Evolutionary conservation across 1,139 yeast genomes (phyloP), one percentile per base, ranked within the genome.

Genomic region (Candida sp.): DNA sequence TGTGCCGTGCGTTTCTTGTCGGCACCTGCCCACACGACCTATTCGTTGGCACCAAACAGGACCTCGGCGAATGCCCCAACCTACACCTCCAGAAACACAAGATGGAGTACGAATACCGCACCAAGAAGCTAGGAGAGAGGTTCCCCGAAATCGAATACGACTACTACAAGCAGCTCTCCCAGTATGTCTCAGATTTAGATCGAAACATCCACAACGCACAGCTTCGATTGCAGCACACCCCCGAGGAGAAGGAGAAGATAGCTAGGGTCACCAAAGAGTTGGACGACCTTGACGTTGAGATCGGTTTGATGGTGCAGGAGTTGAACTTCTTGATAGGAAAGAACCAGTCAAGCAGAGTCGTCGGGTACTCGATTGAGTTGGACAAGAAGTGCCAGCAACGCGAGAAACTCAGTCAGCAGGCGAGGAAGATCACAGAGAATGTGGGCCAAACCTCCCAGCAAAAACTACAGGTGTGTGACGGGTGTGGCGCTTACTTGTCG

Each of bases 1-100:
- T 92, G 9, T 93, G 98, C 67, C 88, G 89, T 63, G 78, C 90
- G 28, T 93, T 86, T 65, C 67, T 94, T 12, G 91, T 91, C 6
- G 97, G 96, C 1, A 81, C 83, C n/a, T 93, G 98, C 61, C 96
- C 97, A 0, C 90, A 89, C 66, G 97, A 92, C 60, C 67, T 93
- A 51, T 88, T 93, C 63, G 80, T 81, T 12, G 91, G 91, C 5
- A 90, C 98, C 12, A 92, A 91, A 66, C 90, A 89, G 63, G 92
- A 89, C 63, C 67, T 90, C 53, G 97, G 98, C 0, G 79, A 79
- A 51, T 93, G 98, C 65, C 91, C 93, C 1, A 83, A 80, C 58
- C 70, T 87, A 26, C 98, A 93, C 66, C 68, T 85, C 37, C 94
- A 90, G 59, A 88, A 88, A 58, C 85, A 87, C 63, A 88, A 85